Base-by-base conservation (phyloP, 2,329 filamentous ascomycete genomes). In the Penicillium psychrosexuale region DNA sequence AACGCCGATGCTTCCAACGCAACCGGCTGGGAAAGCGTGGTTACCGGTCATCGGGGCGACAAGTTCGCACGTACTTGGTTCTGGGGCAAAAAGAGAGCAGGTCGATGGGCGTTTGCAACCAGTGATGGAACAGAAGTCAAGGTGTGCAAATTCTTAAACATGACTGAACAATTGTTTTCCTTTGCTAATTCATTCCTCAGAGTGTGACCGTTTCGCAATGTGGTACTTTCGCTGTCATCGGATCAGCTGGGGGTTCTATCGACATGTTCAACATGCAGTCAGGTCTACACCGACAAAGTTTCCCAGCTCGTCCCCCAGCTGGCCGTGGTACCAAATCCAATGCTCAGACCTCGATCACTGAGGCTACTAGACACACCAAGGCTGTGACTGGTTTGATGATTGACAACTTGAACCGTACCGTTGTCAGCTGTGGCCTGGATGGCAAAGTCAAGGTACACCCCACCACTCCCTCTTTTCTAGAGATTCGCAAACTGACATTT, bases 221-320 rank as follows among this genome's bases (percentile, higher is more conserved):
- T 66, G 94, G 94, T 53, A 97, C 90, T 1, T 99, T 99, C 77
- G 92, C 92, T 2, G 76, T 97, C 5, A 81, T 99, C 22, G 94
- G 94, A 1, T 97, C 93, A 1, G 85, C 84, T 30, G 85, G 82
- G 36, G 94, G 94, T 39, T 84, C 85, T 33, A 86, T 99, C 53
- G 91, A 97, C 71, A 93, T 96, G 88, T 97, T 89, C 82, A 99
- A 99, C 70, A 78, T 99, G 55, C 94, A 99, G 72, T 97, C 94
- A 42, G 94, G 94, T 42, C 79, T 87, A 19, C 90, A 95, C 72
- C 86, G 93, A 55, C 91, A 95, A 67, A 85, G 88, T 17, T 99
- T 96, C 72, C 94, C 94, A 0, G 86, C 90, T 8, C 84, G 83
- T 42, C 74, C 95, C 43, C 92, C 88, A 64, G 84, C 86, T 66